Evolutionary conservation across 78 protist species (phyloP).

Genomic region (Tieghemostelium lacteum): DNA sequence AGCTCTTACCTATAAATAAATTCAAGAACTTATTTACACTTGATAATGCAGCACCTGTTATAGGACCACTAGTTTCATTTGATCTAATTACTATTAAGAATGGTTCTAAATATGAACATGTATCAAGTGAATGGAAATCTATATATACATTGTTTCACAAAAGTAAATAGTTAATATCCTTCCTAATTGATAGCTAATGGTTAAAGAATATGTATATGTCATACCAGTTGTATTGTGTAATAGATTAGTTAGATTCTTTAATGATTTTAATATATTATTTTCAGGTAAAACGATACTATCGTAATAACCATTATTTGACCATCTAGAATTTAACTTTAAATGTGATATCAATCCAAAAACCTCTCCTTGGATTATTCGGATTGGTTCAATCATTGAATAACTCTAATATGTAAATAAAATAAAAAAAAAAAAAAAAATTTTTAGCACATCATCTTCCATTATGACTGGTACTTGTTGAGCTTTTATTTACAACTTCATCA

Average conservation of each 20-base stretch:
- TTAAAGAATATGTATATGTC: neutral
- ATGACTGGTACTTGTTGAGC: no score
- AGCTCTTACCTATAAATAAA: constrained; percentile 47
- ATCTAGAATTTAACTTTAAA: constrained; percentile 50
- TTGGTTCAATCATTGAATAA: constrained; percentile 5
- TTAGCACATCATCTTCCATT: no score
- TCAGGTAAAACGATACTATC: constrained; percentile 24
- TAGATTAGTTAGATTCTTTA: constrained; percentile 51
- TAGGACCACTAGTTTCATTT: constrained; percentile 91
- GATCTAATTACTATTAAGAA: constrained; percentile 90
- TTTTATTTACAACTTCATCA: no score
- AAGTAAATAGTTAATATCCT: neutral
- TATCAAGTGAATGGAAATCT: constrained; percentile 67
- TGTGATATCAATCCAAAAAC: constrained; percentile 55
- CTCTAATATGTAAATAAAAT: no score
- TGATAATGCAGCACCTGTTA: constrained; percentile 92
- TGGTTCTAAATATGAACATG: constrained; percentile 82
- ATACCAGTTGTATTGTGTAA: constrained; percentile 62
- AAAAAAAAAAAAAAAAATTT: no score
- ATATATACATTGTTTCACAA: neutral
- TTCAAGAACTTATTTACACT: constrained; percentile 87
- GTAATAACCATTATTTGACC: constrained; percentile 24
- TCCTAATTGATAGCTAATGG: neutral
- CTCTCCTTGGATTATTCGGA: constrained; percentile 56
- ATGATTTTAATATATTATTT: constrained; percentile 28